Percentiles rank a stretch among this genome's conserved stretches.
Evolutionary conservation across 805 yeast genomes (phyloP).

Genomic region (Starmerella riodocensis): DNA sequence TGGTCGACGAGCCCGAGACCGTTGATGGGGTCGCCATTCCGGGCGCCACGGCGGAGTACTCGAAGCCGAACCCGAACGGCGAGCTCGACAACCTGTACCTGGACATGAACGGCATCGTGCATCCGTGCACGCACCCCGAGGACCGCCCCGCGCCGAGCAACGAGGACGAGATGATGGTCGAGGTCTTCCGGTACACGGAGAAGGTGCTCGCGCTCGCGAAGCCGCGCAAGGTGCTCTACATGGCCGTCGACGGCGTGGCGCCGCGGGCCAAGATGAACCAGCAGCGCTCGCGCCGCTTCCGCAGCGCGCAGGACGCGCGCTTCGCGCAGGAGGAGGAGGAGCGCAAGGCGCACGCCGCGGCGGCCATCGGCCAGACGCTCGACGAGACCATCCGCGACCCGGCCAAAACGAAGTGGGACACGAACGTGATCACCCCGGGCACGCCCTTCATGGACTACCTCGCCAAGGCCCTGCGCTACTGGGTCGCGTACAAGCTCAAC

Average conservation of each 20-base stretch:
- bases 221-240: conserved; percentile 81
- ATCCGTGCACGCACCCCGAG: conserved; percentile 98
- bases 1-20: conserved; percentile 46
- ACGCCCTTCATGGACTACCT: conserved; percentile 93
- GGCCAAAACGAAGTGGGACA: conserved; percentile 76
- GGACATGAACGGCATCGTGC: conserved; percentile 99
- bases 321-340: conserved; percentile 48
- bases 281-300: conserved; percentile 84
- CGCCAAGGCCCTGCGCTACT: conserved; percentile 70
- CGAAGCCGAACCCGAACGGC: conserved; percentile 82
- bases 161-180: conserved; percentile 93
- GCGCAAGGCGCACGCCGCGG: conserved; percentile 27
- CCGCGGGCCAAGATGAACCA: conserved; percentile 98
- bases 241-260: conserved; percentile 98
- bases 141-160: conserved; percentile 91
- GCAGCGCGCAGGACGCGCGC: conserved; percentile 82
- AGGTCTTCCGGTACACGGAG: conserved; percentile 83
- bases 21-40: conserved; percentile 54
- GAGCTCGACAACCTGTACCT: conserved; percentile 85
- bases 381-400: conserved; percentile 63
- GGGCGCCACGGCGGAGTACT: conserved; percentile 36
- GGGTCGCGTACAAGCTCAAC: conserved; percentile 81
- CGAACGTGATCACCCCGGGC: conserved; percentile 96
- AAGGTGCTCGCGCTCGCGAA: conserved; percentile 86
- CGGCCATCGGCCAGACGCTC: conserved; percentile 58